A percentile compares a stretch with the other conserved stretches of the same genome.
These are phyloP conservation scores for Dentipellis sp. DNA, from an alignment of 768 basidiomycete species.

Conservation along the genomic window DNA sequence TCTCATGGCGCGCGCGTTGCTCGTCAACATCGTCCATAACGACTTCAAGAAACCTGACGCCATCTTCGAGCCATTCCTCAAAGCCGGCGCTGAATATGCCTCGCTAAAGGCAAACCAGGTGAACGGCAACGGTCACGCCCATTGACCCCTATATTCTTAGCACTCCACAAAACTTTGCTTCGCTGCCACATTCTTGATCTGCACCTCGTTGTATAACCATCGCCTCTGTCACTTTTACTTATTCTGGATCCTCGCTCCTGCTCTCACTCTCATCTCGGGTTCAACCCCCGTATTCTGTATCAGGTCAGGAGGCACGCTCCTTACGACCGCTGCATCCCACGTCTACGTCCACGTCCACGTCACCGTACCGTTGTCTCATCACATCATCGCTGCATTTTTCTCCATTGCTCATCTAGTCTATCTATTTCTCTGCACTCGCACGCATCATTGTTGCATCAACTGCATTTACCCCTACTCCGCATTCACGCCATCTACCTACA, in stretches of 20 bases:
- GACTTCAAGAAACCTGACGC: constrained; percentile 80
- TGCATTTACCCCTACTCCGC: constrained; percentile 16
- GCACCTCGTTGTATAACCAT: not conserved
- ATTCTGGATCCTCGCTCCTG: constrained; percentile 13
- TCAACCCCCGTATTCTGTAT: constrained; percentile 69
- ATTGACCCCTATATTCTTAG: constrained; percentile 14
- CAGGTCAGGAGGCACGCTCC: constrained; percentile 1
- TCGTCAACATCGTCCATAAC: constrained; percentile 96
- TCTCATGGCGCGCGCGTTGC: constrained; percentile 72
- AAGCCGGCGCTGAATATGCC: constrained; percentile 57
- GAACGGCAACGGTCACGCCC: constrained; percentile 29
- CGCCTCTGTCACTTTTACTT: not conserved
- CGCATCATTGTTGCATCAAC: constrained; percentile 24
- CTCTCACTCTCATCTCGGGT: constrained; percentile 43
- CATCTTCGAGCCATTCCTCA: constrained; percentile 83
- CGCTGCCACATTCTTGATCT: too few species aligned
- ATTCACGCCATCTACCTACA: too few species aligned
- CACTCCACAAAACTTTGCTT: not conserved
- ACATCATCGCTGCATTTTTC: constrained; percentile 5
- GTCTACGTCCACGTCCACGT: not conserved
- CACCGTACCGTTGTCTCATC: not conserved
- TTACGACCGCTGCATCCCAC: not conserved
- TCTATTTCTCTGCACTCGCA: constrained; percentile 3
- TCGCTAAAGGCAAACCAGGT: constrained; percentile 24
- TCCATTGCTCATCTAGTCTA: constrained; percentile 11